A percentile compares a stretch with the other conserved stretches of the same genome.
Conservation (phyloP, 371 early-diverging fungal genomes). For the Rhizomucor pusillus region DNA sequence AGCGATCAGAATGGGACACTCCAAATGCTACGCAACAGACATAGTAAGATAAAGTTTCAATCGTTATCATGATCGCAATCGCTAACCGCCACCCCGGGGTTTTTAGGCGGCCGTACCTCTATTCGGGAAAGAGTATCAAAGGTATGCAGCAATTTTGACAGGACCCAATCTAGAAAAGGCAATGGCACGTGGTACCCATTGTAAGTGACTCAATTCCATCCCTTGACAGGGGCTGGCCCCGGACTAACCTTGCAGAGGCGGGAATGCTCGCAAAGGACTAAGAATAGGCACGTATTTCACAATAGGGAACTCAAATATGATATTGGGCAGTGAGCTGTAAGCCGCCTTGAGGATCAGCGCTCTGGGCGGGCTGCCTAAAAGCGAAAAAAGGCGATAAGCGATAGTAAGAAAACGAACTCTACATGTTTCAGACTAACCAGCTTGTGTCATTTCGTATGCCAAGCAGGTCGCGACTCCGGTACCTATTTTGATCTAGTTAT, state of each 20-base stretch:
- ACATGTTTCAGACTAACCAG: conserved; percentile 15
- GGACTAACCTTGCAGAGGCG: conserved; percentile 30
- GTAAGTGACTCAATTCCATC: background rate
- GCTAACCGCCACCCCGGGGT: too few species aligned
- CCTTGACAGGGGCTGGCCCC: background rate
- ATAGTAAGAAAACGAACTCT: background rate
- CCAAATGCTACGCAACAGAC: conserved; percentile 22
- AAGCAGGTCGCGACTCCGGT: conserved; percentile 43
- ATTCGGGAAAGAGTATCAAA: conserved; percentile 44
- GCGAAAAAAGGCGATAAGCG: background rate
- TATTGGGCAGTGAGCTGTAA: conserved; percentile 37
- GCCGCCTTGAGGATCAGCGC: conserved; percentile 43
- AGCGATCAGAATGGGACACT: conserved; percentile 33
- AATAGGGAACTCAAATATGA: conserved; percentile 42
- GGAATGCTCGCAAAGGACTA: conserved; percentile 27
- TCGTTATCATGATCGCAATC: too few species aligned
- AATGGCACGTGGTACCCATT: background rate
- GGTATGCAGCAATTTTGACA: conserved; percentile 26
- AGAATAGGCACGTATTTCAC: conserved; percentile 32
- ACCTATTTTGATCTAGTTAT: conserved; percentile 9
- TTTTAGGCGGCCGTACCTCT: too few species aligned
- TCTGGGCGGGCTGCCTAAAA: conserved; percentile 34
- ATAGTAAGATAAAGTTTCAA: too few species aligned
- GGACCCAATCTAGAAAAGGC: conserved; percentile 25
- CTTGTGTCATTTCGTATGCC: conserved; percentile 35